phyloP scores from a whole-genome alignment of 2,329 filamentous ascomycete genomes.

The Fusarium xylarioides region DNA sequence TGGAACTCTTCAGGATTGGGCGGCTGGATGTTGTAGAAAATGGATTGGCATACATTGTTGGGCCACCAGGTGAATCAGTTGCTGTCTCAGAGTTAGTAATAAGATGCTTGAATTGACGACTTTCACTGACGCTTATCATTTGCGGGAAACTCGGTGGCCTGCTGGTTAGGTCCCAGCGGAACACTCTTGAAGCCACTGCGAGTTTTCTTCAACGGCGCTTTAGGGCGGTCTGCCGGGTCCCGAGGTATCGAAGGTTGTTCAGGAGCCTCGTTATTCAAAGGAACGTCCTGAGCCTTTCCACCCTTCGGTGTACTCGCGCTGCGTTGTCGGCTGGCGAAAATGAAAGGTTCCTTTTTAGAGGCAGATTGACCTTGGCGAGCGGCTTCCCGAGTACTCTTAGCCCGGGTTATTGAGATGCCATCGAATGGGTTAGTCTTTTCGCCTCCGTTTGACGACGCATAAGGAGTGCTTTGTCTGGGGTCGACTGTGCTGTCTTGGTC shows the following conservation, averaged over 20 bases:
- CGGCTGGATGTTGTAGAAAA: conserved; percentile 32
- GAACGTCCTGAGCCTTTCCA: conserved; percentile 8
- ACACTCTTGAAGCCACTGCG: conserved; percentile 33
- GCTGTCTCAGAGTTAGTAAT: conserved; percentile 13
- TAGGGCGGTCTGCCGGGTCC: conserved; percentile 33
- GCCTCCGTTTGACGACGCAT: conserved; percentile 62
- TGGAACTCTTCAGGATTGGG: conserved; percentile 16
- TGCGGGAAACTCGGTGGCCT: conserved; percentile 15
- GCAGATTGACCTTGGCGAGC: conserved; percentile 41
- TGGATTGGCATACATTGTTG: conserved; percentile 59
- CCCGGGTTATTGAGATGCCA: conserved; percentile 54
- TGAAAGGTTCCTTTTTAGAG: conserved; percentile 32
- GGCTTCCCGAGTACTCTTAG: conserved; percentile 56
- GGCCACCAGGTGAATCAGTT: conserved; percentile 40
- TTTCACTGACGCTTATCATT: conserved; percentile 25
- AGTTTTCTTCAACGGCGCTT: conserved; percentile 39
- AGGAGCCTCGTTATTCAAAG: neutral
- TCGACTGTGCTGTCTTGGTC: conserved; percentile 54
- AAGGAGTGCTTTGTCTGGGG: conserved; percentile 66
- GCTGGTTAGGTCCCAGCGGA: conserved; percentile 8
- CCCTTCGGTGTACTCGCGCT: conserved; percentile 47
- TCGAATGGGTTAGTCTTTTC: conserved; percentile 69
- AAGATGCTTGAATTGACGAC: no score
- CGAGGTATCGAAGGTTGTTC: conserved; percentile 16
- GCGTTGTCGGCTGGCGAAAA: conserved; percentile 37